Evolutionary conservation across 176 grass and related monocot species (phyloP), one percentile per base, ranked within the genome.

Genomic region (Triticum monococcum): DNA sequence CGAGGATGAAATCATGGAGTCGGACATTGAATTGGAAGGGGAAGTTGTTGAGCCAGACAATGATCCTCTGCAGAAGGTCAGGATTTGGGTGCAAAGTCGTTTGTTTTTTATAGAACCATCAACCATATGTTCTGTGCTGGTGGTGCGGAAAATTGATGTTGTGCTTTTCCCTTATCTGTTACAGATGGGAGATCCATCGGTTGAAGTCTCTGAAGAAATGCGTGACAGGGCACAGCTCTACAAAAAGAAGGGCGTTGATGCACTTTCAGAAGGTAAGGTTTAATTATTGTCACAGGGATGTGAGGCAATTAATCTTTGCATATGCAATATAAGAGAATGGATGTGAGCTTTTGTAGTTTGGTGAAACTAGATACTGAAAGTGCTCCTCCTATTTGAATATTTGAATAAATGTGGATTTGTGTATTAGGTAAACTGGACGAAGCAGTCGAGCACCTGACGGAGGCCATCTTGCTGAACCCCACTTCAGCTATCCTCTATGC

Each of bases 401-500:
- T 71, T 76, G n/a, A 78, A 79, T 80, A 16, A 68, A 4, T 85
- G 43, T 88, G 28, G 74, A 45, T 84, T 81, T 88, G 11, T 26
- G 28, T 66, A 41, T 52, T 56, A 95, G 93, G 90, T 89, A 92
- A 95, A 68, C 45, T 92, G 52, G 86, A 91, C 14, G 88, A 95
- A 77, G 88, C 90, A 56, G 64, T 91, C 20, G 69, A 75, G 67
- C 79, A 92, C 64, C 68, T 95, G 62, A 91, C 80, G 1, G 81
- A 86, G 80, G 93, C 88, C 50, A 89, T 95, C 73, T 81, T 92
- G 37, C 66, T 91, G 31, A 92, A 92, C 62, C 93, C 90, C 45
- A 85, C 86, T 87, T 95, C 93, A 64, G 76, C 93, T 75, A 95
- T 92, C 76, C 80, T 89, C 56, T 95, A 92, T 85, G 93, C 86